These are phyloP conservation scores for Austroboletus rostrupii DNA, from an alignment of 1,284 basidiomycete species.

Conservation along the genomic window DNA sequence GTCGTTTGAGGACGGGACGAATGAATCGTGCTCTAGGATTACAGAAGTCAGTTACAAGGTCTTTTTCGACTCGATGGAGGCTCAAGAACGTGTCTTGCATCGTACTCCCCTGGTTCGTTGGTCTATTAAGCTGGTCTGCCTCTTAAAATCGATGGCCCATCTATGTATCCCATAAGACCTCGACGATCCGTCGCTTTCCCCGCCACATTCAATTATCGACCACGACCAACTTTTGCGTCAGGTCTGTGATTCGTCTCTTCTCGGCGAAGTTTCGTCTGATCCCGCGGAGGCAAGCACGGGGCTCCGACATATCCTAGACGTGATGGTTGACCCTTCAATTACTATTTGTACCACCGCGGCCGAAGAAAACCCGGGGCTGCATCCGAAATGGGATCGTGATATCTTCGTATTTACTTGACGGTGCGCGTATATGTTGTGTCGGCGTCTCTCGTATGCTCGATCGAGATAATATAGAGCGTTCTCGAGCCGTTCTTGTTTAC, in stretches of 20 bases:
- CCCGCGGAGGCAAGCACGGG: slow-evolving; percentile 11
- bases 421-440: slow-evolving; percentile 32
- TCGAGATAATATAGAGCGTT: slow-evolving; percentile 47
- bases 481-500: slow-evolving; percentile 77
- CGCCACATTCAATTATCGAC: slow-evolving; percentile 77
- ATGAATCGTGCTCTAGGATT: slow-evolving; percentile 47
- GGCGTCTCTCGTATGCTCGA: not conserved
- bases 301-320: slow-evolving; percentile 68
- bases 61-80: slow-evolving; percentile 83
- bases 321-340: slow-evolving; percentile 79
- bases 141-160: no score
- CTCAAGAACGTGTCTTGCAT: slow-evolving; percentile 73
- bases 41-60: slow-evolving; percentile 76
- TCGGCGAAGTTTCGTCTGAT: slow-evolving; percentile 45
- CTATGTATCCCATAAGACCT: slow-evolving; percentile 49
- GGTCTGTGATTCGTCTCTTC: slow-evolving; percentile 81
- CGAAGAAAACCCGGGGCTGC: slow-evolving; percentile 57
- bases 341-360: slow-evolving; percentile 70
- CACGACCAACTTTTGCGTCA: slow-evolving; percentile 75
- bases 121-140: not conserved
- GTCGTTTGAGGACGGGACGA: no score
- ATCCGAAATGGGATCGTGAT: slow-evolving; percentile 70
- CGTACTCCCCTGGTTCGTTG: slow-evolving; percentile 65
- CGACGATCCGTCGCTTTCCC: slow-evolving; percentile 72
- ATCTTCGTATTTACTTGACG: slow-evolving; percentile 82